phyloP scores from a whole-genome alignment of 371 early-diverging fungal genomes.

The Circinella umbellata region DNA sequence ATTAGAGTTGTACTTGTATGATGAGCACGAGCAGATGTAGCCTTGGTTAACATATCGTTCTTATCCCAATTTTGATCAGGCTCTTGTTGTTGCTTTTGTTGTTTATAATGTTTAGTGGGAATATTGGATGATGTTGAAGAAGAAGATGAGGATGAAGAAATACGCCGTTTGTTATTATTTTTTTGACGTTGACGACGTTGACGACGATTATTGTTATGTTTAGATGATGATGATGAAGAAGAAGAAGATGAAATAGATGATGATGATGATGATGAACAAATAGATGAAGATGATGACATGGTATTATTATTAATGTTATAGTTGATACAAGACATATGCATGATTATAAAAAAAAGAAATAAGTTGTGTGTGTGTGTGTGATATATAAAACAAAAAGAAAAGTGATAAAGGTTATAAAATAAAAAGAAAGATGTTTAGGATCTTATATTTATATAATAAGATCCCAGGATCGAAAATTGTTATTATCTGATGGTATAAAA shows the following conservation, averaged over 20 bases:
- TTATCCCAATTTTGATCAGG: constrained; percentile 9
- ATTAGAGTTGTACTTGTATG: background rate
- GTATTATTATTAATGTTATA: background rate
- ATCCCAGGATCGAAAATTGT: too few species aligned
- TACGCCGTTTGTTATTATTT: background rate
- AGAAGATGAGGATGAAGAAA: background rate
- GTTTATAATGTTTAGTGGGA: background rate
- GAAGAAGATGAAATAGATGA: background rate
- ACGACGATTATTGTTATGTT: background rate
- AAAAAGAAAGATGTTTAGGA: background rate
- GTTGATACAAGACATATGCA: constrained; percentile 4
- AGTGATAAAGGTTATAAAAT: background rate
- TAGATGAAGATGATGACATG: background rate
- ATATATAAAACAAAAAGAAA: too few species aligned
- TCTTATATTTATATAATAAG: too few species aligned
- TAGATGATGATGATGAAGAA: constrained; percentile 1
- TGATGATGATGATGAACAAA: background rate
- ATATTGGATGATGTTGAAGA: background rate
- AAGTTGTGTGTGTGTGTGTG: background rate
- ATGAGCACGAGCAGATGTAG: constrained; percentile 9
- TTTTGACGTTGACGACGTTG: background rate
- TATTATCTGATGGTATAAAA: background rate
- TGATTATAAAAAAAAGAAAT: background rate
- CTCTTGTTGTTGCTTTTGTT: constrained; percentile 4
- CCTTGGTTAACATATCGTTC: constrained; percentile 8